Base-by-base conservation (phyloP, 1,284 basidiomycete genomes). In the Microbotryum scabiosae region DNA sequence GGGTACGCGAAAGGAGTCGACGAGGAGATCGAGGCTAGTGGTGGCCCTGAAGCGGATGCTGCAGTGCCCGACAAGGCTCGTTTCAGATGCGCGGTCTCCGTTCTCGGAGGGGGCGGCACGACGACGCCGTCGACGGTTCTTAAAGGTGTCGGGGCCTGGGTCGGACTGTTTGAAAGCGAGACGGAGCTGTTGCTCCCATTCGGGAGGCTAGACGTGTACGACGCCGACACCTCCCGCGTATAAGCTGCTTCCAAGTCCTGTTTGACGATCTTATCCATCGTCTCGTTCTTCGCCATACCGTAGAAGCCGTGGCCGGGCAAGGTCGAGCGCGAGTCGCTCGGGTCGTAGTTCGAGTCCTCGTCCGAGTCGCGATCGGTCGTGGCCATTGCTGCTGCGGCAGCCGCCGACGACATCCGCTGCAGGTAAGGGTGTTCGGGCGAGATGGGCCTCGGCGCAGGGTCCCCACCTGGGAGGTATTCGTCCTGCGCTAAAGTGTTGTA, bases 281-380 rank as follows among this genome's bases (percentile, higher is more conserved):
- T 73, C 20, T 74, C 72, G 64, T 75, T 74, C 25, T 69, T 62
- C 9, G 72, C 74, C 12, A 69, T 36, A 10, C 57, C 68, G 51
- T 73, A 76, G 57, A 75, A 74, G 43, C 57, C 62, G 12, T 51
- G 54, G 20, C 56, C 54, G 20, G 50, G 14, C 25, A 57, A 20
- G 4, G 20, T 45, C 21, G 4, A 30, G 36, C 20, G 50, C 46
- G 36, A 52, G 9, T 62, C 62, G 36, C 32, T 43, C n/a, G 57
- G 47, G 28, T 60, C 62, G 25, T 58, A 57, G 21, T 64, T 64
- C 12, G 60, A 62, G 20, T 54, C 51, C 21, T 21, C 55, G 47
- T 67, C 63, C 2, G 62, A 64, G 36, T 58, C 51, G 41, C 36
- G 36, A 41, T 41, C 36, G n/a, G 20, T 52, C 30, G 25, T 18